Conservation (phyloP, 371 early-diverging fungal species). For the Rhizopus delemar region DNA sequence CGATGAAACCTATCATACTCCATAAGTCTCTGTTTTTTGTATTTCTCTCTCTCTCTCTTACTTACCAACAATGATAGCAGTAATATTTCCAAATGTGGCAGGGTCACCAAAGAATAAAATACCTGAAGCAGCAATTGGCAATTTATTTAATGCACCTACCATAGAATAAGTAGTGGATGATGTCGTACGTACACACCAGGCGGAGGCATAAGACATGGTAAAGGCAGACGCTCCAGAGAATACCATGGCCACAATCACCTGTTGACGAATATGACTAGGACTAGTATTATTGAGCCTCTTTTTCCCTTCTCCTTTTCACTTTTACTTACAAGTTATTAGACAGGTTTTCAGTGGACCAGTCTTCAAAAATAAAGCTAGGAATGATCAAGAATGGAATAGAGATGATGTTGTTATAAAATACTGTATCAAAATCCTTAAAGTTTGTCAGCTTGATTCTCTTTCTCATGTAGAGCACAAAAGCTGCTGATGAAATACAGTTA, state of each 20-base stretch:
- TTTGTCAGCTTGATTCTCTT: constrained; percentile 79
- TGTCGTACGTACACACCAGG: constrained; percentile 95
- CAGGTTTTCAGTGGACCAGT: constrained; percentile 62
- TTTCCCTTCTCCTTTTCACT: neutral
- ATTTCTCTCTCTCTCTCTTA: neutral
- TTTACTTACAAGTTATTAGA: constrained; percentile 59
- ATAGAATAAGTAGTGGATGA: constrained; percentile 97
- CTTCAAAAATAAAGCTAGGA: constrained; percentile 81
- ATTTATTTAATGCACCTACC: constrained; percentile 98
- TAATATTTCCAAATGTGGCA: constrained; percentile 76
- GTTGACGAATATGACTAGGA: constrained; percentile 47
- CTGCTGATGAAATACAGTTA: constrained; percentile 94
- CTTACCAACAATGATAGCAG: constrained; percentile 74
- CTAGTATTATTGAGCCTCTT: constrained; percentile 21
- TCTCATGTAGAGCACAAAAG: constrained; percentile 92
- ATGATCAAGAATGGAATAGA: constrained; percentile 85
- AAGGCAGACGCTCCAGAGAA: constrained; percentile 88
- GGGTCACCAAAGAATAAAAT: constrained; percentile 94
- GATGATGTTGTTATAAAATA: constrained; percentile 95
- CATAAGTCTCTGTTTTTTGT: neutral
- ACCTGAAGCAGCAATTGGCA: constrained; percentile 94
- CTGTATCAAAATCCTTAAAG: constrained; percentile 95
- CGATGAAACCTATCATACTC: constrained; percentile 60
- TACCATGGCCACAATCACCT: constrained; percentile 69
- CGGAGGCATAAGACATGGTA: constrained; percentile 89